Base-by-base conservation (phyloP, 1,284 basidiomycete species). In the Filobasidium uniguttulatum region DNA sequence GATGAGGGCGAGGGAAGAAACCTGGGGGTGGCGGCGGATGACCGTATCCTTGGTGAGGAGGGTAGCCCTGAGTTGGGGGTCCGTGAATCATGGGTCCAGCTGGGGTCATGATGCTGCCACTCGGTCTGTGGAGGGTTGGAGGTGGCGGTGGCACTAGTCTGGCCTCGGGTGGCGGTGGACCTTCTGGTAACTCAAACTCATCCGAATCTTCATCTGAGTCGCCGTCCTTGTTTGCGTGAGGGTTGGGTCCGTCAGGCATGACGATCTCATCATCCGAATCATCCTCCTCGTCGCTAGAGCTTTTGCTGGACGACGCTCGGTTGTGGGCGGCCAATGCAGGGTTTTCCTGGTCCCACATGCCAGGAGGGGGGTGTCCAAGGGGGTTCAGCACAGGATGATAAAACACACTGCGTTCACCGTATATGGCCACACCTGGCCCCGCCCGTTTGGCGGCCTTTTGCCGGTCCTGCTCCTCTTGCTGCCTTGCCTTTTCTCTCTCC, bases 311-410 rank as follows among this genome's bases (percentile, higher is more conserved):
- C 20, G 36, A 38, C 19, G 36, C 36, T 6, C 23, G 19, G 5
- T 3, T 28, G n/a, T 28, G 29, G 40, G 2, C 17, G 5, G 30
- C 9, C 23, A n/a, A 36, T 82, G 69, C 59, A 88, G 85, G 75
- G 70, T 82, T 74, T 63, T 96, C 88, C 44, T 78, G 71, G 66
- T 96, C 96, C 8, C 86, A 88, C 89, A 94, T 87, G 7, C 91
- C 91, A 8, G 91, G 91, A 19, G 91, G 91, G 19, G 91, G 81
- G n/a, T 89, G 86, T 23, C 91, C 91, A 63, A 77, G 91, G 6
- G 89, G 88, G 64, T 97, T 97, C 77, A 93, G 83, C 46, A 88
- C 77, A 30, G 85, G 77, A 60, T 97, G 86, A 67, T 89, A 96
- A 67, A 96, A 96, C 36, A 90, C 74, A 67, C 86, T 91, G 15